phyloP scores from a whole-genome alignment of 2,329 filamentous ascomycete species.

The Aspergillus novofumigatus region DNA sequence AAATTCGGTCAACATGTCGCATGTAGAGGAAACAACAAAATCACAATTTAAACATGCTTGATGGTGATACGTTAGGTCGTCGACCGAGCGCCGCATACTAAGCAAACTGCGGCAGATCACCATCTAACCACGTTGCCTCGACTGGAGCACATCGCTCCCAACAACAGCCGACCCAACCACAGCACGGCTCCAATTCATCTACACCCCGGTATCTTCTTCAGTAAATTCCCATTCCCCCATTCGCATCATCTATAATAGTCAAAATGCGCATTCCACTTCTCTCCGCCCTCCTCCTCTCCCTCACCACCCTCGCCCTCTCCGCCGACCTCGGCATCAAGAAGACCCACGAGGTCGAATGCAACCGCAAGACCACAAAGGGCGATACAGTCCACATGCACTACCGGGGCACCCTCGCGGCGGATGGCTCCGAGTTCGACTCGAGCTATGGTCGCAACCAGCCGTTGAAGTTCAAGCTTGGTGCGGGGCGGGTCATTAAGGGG shows the following conservation, averaged over 20 bases:
- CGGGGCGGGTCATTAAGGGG: conserved; percentile 85
- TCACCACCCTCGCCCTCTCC: conserved; percentile 49
- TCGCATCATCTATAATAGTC: background rate
- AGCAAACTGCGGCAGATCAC: background rate
- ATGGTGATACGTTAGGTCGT: background rate
- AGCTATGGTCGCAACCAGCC: conserved; percentile 73
- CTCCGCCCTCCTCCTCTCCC: conserved; percentile 35
- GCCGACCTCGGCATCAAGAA: conserved; percentile 69
- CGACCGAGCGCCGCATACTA: background rate
- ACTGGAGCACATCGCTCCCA: background rate
- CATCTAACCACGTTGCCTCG: background rate
- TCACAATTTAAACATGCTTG: background rate
- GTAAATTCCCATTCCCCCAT: background rate
- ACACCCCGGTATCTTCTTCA: background rate
- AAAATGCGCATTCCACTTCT: conserved; percentile 44
- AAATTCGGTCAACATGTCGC: background rate
- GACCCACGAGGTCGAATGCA: conserved; percentile 69
- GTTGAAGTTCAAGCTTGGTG: conserved; percentile 74
- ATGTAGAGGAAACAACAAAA: background rate
- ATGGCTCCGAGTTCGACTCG: conserved; percentile 79
- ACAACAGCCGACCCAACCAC: too few species aligned
- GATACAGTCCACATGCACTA: conserved; percentile 87
- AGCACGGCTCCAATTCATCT: background rate
- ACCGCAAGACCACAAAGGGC: conserved; percentile 69
- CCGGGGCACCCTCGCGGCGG: conserved; percentile 68